Conservation (phyloP, 2,329 filamentous ascomycete species). For the Cytospora paraplurivora region DNA sequence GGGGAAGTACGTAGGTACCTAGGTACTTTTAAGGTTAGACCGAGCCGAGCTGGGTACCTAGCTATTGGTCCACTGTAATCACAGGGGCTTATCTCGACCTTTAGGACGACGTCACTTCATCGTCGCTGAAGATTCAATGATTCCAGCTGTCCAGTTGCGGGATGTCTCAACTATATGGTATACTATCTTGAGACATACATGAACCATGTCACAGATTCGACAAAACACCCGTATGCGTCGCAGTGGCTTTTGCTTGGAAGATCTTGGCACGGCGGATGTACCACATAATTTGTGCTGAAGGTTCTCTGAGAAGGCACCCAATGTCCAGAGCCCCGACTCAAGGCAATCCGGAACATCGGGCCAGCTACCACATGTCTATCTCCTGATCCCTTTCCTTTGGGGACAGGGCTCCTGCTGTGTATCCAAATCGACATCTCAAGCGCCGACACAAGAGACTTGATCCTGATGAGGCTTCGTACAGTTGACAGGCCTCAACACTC, state of each 20-base stretch:
- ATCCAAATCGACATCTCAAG: too few species aligned
- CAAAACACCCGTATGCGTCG: neutral
- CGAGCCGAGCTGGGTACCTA: neutral
- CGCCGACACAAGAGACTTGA: too few species aligned
- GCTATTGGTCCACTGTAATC: neutral
- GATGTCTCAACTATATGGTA: neutral
- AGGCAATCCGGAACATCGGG: neutral
- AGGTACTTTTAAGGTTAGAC: neutral
- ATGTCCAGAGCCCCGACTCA: neutral
- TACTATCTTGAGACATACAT: neutral
- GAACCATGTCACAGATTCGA: neutral
- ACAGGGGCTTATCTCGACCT: neutral
- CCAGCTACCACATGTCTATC: too few species aligned
- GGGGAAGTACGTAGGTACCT: neutral
- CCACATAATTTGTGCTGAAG: too few species aligned
- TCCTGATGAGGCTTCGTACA: too few species aligned
- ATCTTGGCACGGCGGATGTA: neutral
- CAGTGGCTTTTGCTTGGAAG: neutral
- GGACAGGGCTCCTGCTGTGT: too few species aligned
- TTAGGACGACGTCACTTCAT: neutral
- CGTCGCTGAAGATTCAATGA: neutral
- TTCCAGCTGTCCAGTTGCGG: neutral
- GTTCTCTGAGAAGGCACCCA: neutral
- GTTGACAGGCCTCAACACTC: too few species aligned
- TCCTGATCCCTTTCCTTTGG: too few species aligned